Percentiles rank a stretch among this genome's conserved stretches.
These are phyloP conservation scores for Suhomyces bokatorum DNA, from an alignment of 1,139 yeast genomes.

Conservation along the genomic window DNA sequence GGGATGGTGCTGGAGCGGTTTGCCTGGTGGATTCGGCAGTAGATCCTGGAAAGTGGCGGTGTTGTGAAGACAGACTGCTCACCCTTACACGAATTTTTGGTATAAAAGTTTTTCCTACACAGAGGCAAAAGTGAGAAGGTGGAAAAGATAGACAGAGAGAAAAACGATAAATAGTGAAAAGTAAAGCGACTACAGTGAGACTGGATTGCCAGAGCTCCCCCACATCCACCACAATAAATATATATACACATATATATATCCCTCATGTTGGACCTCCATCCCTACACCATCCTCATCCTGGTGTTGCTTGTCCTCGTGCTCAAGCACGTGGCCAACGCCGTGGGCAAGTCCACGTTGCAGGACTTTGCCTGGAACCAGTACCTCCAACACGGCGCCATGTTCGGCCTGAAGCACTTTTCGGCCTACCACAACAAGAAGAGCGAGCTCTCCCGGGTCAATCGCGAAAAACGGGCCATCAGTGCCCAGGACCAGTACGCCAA, in stretches of 20 bases:
- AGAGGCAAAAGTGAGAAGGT: background rate
- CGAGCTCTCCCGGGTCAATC: slow-evolving; percentile 49
- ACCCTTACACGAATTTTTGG: slow-evolving; percentile 9
- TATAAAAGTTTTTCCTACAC: slow-evolving; percentile 13
- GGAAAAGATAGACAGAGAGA: too few relatives aligned
- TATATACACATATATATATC: too few relatives aligned
- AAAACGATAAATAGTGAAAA: too few relatives aligned
- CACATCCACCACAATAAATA: too few relatives aligned
- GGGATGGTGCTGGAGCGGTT: too few relatives aligned
- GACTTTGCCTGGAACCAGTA: slow-evolving; percentile 45
- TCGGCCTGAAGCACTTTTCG: slow-evolving; percentile 31
- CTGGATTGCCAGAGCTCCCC: too few relatives aligned
- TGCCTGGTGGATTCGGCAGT: background rate
- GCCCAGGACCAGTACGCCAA: slow-evolving; percentile 94
- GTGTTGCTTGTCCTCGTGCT: slow-evolving; percentile 34
- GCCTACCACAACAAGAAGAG: slow-evolving; percentile 40
- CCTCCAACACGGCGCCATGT: slow-evolving; percentile 34
- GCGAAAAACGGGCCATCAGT: slow-evolving; percentile 61
- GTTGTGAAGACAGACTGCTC: slow-evolving; percentile 6
- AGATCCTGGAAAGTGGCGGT: background rate
- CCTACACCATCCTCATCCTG: slow-evolving; percentile 23
- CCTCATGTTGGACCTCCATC: slow-evolving; percentile 31
- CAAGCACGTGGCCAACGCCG: slow-evolving; percentile 30
- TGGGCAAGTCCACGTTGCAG: slow-evolving; percentile 40
- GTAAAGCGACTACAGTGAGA: too few relatives aligned